Percentiles rank a stretch among this genome's conserved stretches.
These are phyloP conservation scores for Solidago caesia DNA, from an alignment of 129 eudicot genomes.

Conservation along the genomic window DNA sequence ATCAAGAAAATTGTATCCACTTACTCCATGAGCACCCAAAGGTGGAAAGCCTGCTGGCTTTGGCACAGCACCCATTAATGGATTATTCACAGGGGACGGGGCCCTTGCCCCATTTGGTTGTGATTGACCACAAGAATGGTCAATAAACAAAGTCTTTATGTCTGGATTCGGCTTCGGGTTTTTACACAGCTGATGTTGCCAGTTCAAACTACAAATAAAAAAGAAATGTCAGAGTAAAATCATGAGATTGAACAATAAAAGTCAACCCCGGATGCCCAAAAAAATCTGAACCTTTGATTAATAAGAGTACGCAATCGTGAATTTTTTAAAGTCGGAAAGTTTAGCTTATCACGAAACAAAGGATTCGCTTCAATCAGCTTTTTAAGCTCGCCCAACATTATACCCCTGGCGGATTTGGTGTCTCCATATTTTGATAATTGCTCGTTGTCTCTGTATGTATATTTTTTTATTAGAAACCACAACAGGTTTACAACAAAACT, in stretches of 20 bases:
- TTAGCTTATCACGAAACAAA: slow-evolving; percentile 57
- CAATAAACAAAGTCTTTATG: slow-evolving; percentile 77
- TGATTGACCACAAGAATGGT: slow-evolving; percentile 87
- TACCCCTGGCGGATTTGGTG: slow-evolving; percentile 60
- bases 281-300: slow-evolving; percentile 59
- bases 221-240: slow-evolving; percentile 13
- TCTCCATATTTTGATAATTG: slow-evolving; percentile 65
- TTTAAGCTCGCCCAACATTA: slow-evolving; percentile 64
- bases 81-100: slow-evolving; percentile 77
- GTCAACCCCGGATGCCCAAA: background rate
- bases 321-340: slow-evolving; percentile 61
- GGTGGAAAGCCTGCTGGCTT: slow-evolving; percentile 81
- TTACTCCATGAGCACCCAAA: slow-evolving; percentile 82
- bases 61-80: slow-evolving; percentile 73
- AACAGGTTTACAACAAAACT: slow-evolving; percentile 9
- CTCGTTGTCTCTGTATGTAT: slow-evolving; percentile 48
- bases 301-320: slow-evolving; percentile 76
- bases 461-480: slow-evolving; percentile 7
- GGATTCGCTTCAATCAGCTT: slow-evolving; percentile 61
- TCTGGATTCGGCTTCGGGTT: slow-evolving; percentile 89
- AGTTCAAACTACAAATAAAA: slow-evolving; percentile 63
- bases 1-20: slow-evolving; percentile 22
- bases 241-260: slow-evolving; percentile 6
- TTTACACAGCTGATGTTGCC: slow-evolving; percentile 94
- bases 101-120: slow-evolving; percentile 92